These are phyloP conservation scores for Miscanthus lutarioriparius DNA, from an alignment of 176 grass and related monocot genomes.

Conservation along the genomic window DNA sequence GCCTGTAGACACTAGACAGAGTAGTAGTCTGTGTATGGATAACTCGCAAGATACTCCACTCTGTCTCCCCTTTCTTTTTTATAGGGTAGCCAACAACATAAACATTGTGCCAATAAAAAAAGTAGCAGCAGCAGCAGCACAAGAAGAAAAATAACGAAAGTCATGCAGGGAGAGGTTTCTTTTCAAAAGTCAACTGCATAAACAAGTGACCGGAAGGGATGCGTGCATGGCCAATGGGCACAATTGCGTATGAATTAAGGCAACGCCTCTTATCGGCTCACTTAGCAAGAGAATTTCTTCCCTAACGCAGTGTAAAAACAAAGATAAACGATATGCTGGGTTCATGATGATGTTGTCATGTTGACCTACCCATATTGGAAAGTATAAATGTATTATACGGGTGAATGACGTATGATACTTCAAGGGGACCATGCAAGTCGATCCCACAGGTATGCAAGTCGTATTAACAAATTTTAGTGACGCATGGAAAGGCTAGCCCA, in stretches of 20 bases:
- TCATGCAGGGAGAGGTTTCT: background rate
- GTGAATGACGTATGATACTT: conserved; percentile 19
- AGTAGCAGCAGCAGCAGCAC: background rate
- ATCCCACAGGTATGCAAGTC: conserved; percentile 13
- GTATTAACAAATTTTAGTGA: conserved; percentile 16
- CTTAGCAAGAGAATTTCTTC: conserved; percentile 26
- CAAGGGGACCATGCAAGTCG: background rate
- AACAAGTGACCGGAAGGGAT: conserved; percentile 39
- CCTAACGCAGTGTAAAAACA: background rate
- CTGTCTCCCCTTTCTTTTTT: background rate
- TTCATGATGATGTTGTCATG: conserved; percentile 25
- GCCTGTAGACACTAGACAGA: background rate
- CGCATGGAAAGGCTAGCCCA: background rate
- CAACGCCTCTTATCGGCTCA: conserved; percentile 27
- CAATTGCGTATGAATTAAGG: conserved; percentile 54
- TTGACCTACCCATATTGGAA: conserved; percentile 44
- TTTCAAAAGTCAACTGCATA: conserved; percentile 39
- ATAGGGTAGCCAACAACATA: background rate
- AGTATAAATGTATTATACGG: conserved; percentile 36
- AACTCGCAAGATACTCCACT: background rate
- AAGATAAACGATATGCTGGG: background rate
- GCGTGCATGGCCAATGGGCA: conserved; percentile 14
- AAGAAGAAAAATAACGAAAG: background rate
- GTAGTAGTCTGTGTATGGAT: conserved; percentile 24
- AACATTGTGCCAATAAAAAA: background rate